Evolutionary conservation across 331 rosid genomes (phyloP), one percentile per base, ranked within the genome.

Genomic region (Malus hybrid): DNA sequence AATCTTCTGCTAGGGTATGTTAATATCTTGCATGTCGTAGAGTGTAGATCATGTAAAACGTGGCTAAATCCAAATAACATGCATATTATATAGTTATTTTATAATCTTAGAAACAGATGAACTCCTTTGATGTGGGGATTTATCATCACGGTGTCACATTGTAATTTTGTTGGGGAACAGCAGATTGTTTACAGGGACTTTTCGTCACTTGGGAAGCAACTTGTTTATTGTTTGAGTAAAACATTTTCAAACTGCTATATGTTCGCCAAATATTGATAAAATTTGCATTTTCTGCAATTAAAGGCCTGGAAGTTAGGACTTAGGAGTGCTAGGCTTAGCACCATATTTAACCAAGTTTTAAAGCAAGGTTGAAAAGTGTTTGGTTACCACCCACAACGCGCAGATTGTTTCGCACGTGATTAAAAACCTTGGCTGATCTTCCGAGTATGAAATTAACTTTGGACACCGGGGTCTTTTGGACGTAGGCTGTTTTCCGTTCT

Each of bases 1-100:
- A 82, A 84, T 92, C 97, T 13, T 5, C 71, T 66, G 72, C 99
- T 52, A 89, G 80, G 93, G 98, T 94, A 88, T 32, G 83, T 30
- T 36, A 18, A 36, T 61, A 61, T 67, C 63, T 68, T 57, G 24
- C 67, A 57, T 82, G 60, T 36, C 48, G 58, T 24, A 33, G 60
- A 74, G 14, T 56, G 60, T 53, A 18, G 50, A 68, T 77, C 63
- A 33, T 74, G 58, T 61, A n/a, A 61, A 50, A 58, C 50, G 48
- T 42, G 48, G 24, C 42, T 2, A 74, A 30, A 19, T 50, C 55
- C n/a, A 71, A 32, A 55, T 71, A 1, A 42, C 26, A 72, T 72
- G 68, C 13, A 14, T 6, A 5, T 33, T 52, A 53, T 29, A 4
- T 10, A 11, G 44, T 10, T 11, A 30, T 58, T 18, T 29, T 24